Percentiles rank a stretch among this genome's conserved stretches.
Evolutionary conservation across 805 yeast species (phyloP).

Genomic region (Hanseniaspora guilliermondii): DNA sequence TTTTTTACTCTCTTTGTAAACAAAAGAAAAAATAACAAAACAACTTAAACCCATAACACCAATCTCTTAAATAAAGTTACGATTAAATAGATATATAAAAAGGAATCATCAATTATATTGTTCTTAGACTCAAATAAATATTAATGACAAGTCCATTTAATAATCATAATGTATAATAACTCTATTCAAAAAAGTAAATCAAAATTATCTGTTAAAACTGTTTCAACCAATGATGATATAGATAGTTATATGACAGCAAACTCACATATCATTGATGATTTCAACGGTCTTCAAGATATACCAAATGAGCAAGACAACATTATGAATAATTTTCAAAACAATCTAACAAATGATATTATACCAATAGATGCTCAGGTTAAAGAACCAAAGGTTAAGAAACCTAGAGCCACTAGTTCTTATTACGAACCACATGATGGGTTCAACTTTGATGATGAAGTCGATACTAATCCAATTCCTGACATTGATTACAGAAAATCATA

Average conservation of each 20-base stretch:
- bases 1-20: too few relatives aligned
- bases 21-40: too few relatives aligned
- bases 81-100: too few relatives aligned
- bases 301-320: too few relatives aligned
- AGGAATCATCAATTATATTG: too few relatives aligned
- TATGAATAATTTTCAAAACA: too few relatives aligned
- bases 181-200: background rate
- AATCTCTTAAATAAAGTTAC: too few relatives aligned
- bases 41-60: too few relatives aligned
- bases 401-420: conserved; percentile 14
- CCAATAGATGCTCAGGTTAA: background rate
- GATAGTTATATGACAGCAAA: conserved; percentile 9
- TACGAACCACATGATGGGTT: conserved; percentile 6
- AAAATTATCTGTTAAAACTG: background rate
- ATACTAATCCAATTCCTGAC: conserved; percentile 1
- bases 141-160: too few relatives aligned
- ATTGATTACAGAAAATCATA: conserved; percentile 12
- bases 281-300: background rate
- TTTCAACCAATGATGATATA: background rate
- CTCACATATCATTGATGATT: background rate
- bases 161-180: background rate
- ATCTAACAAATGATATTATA: too few relatives aligned
- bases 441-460: background rate
- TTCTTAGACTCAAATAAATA: too few relatives aligned
- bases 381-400: background rate